Evolutionary conservation across 306 rosid genomes (phyloP).

Genomic region (Spatholobus suberectus): DNA sequence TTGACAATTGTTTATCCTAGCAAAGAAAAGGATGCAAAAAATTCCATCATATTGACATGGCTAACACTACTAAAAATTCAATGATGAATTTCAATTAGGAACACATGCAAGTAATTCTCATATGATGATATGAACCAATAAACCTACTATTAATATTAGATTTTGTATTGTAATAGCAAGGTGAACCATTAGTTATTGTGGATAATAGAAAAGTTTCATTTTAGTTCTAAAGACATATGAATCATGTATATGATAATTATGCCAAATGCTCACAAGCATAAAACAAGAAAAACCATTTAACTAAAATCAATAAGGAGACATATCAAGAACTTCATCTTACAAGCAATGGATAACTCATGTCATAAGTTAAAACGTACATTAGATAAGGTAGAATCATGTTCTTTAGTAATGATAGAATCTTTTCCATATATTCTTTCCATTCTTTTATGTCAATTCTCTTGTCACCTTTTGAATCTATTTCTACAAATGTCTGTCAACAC

Average conservation of each 20-base stretch:
- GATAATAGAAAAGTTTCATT: neutral
- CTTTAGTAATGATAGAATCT: too few species aligned
- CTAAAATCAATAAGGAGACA: neutral
- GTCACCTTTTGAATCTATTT: constrained; percentile 40
- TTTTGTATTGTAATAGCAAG: neutral
- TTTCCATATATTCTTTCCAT: constrained; percentile 41
- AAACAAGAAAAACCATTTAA: neutral
- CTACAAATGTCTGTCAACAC: too few species aligned
- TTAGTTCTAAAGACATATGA: too few species aligned
- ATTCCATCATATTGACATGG: too few species aligned
- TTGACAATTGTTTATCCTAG: neutral
- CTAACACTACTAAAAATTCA: too few species aligned
- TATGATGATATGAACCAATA: too few species aligned
- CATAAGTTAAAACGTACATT: constrained; percentile 26
- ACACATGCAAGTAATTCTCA: too few species aligned
- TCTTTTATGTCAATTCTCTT: constrained; percentile 43
- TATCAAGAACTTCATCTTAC: neutral
- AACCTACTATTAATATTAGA: neutral
- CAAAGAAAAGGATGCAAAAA: too few species aligned
- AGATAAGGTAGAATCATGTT: constrained; percentile 51
- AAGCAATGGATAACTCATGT: neutral
- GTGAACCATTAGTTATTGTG: neutral
- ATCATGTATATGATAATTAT: neutral
- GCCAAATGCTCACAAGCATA: neutral
- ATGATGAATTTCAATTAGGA: neutral